Percentiles rank a stretch among this genome's conserved stretches.
Conservation (phyloP, 306 rosid species). For the Cyclanthera cordifolia region DNA sequence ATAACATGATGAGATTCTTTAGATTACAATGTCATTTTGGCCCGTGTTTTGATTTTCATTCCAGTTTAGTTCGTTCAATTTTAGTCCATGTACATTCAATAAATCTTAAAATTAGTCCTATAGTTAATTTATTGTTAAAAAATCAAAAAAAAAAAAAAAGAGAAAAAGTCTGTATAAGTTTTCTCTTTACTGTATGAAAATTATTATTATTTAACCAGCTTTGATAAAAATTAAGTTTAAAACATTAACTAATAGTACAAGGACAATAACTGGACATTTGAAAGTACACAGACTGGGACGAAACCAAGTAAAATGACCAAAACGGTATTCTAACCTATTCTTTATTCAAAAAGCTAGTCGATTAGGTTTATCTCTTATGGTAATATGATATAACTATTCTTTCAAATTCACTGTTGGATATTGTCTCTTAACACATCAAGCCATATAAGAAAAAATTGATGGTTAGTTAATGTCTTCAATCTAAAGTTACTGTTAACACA, state of each 20-base stretch:
- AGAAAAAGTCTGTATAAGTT: too few relatives aligned
- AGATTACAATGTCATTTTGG: too few relatives aligned
- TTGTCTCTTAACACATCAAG: neutral
- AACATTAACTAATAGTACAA: too few relatives aligned
- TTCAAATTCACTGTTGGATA: neutral
- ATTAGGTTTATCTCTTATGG: neutral
- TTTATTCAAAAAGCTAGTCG: neutral
- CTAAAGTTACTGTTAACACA: neutral
- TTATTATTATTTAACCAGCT: too few relatives aligned
- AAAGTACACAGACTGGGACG: neutral
- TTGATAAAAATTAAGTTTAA: neutral
- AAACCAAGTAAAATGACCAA: neutral
- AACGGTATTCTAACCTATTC: neutral
- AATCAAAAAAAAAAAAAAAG: too few relatives aligned
- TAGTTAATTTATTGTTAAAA: too few relatives aligned
- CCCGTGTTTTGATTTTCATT: too few relatives aligned
- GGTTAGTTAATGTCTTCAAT: neutral
- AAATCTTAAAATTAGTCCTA: too few relatives aligned
- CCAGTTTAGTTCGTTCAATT: too few relatives aligned
- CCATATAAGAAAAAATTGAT: neutral
- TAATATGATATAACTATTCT: neutral
- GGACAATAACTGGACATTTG: too few relatives aligned
- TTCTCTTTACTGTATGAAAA: neutral
- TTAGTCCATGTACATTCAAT: too few relatives aligned
- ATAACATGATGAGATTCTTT: neutral